Conservation (phyloP, 345 rosid genomes). For the Acer saccharum region DNA sequence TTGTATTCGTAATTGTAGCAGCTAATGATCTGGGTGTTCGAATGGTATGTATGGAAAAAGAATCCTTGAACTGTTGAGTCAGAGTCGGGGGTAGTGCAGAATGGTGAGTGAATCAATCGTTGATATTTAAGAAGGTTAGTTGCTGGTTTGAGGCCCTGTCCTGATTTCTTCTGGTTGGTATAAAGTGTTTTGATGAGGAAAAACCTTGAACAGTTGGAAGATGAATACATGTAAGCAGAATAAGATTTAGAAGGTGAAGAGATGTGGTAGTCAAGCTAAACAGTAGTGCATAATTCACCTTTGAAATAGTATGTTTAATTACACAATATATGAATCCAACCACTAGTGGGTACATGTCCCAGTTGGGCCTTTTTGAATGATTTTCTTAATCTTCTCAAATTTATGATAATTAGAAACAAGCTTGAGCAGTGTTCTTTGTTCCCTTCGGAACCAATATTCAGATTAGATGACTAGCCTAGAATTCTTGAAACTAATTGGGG, state of each 20-base stretch:
- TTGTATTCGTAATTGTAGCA: not conserved
- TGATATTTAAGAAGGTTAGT: not conserved
- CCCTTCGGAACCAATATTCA: too few species aligned
- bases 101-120: slow-evolving; percentile 5
- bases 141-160: slow-evolving; percentile 4
- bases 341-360: not conserved
- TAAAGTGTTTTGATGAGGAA: slow-evolving; percentile 1
- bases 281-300: not conserved
- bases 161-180: not conserved
- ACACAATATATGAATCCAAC: not conserved
- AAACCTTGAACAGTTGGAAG: not conserved
- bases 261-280: not conserved
- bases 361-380: not conserved
- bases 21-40: not conserved
- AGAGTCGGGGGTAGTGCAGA: not conserved
- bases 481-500: not conserved
- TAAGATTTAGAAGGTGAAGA: not conserved
- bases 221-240: not conserved
- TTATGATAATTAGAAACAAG: not conserved
- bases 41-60: not conserved
- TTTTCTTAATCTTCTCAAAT: not conserved
- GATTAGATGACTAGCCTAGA: too few species aligned
- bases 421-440: not conserved
- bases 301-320: not conserved
- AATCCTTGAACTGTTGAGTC: not conserved